Evolutionary conservation across 2,329 filamentous ascomycete species (phyloP).

Genomic region (Volutella citrinella): DNA sequence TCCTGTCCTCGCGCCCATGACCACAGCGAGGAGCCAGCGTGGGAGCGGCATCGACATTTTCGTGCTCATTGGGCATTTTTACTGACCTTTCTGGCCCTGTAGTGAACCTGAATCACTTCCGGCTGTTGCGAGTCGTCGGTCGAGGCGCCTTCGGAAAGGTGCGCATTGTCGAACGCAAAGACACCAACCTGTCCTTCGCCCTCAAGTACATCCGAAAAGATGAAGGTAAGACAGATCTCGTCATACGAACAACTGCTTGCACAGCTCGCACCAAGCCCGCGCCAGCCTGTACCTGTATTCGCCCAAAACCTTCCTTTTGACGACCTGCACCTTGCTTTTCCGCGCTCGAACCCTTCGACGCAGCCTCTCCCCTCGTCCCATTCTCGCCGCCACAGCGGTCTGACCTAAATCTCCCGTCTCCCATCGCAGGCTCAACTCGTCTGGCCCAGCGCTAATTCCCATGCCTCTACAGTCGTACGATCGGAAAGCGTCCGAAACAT

Average conservation of each 20-base stretch:
- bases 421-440: too few species aligned
- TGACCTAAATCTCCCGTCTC: too few species aligned
- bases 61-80: too few species aligned
- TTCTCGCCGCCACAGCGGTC: too few species aligned
- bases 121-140: constrained; percentile 89
- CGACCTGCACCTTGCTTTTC: too few species aligned
- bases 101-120: constrained; percentile 98
- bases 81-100: constrained; percentile 11
- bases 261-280: too few species aligned
- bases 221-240: constrained; percentile 77
- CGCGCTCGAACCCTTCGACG: too few species aligned
- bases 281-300: too few species aligned
- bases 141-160: constrained; percentile 99
- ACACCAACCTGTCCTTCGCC: constrained; percentile 89
- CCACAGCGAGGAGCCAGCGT: constrained; percentile 6
- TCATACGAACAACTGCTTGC: too few species aligned
- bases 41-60: constrained; percentile 1
- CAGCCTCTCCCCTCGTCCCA: too few species aligned
- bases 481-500: constrained; percentile 98
- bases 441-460: too few species aligned
- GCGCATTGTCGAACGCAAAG: constrained; percentile 95
- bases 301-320: too few species aligned
- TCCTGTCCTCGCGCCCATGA: constrained; percentile 11
- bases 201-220: constrained; percentile 98
- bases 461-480: constrained; percentile 89